Conservation (phyloP, 345 rosid species). For the Cardamine resedifolia region DNA sequence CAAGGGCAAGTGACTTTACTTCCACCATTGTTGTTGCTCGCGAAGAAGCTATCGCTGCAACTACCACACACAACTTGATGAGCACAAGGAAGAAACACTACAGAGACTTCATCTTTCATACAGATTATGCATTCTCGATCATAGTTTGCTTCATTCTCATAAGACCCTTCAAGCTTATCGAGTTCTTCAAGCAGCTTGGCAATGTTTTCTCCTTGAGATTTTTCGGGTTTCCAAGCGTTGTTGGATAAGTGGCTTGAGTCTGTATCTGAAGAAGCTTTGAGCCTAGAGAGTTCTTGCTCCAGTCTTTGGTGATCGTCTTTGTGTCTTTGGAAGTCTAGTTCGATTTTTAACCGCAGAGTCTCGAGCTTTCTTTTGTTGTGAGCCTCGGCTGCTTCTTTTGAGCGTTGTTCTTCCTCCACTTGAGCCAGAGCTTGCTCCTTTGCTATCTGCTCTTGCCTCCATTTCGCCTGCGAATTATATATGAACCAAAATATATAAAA, state of each 20-base stretch:
- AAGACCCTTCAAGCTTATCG: slow-evolving; percentile 40
- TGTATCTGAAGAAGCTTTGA: slow-evolving; percentile 51
- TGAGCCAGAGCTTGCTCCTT: slow-evolving; percentile 51
- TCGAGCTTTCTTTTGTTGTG: slow-evolving; percentile 70
- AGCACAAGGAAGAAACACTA: slow-evolving; percentile 77
- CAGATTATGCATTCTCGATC: slow-evolving; percentile 70
- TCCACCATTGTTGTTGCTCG: slow-evolving; percentile 48
- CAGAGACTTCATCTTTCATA: slow-evolving; percentile 64
- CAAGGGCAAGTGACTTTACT: slow-evolving; percentile 66
- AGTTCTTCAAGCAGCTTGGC: slow-evolving; percentile 56
- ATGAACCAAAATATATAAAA: neutral
- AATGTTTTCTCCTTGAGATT: slow-evolving; percentile 47
- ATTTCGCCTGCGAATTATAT: slow-evolving; percentile 46
- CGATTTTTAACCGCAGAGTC: slow-evolving; percentile 61
- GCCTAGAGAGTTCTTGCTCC: slow-evolving; percentile 68
- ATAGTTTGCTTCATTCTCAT: slow-evolving; percentile 42
- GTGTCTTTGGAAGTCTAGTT: slow-evolving; percentile 72
- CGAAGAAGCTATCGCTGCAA: slow-evolving; percentile 59
- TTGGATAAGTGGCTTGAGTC: slow-evolving; percentile 42
- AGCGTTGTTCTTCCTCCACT: slow-evolving; percentile 55
- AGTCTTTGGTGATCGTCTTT: slow-evolving; percentile 79
- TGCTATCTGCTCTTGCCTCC: slow-evolving; percentile 57
- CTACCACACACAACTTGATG: slow-evolving; percentile 69
- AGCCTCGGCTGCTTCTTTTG: slow-evolving; percentile 63
- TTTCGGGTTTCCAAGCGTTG: slow-evolving; percentile 29